Evolutionary conservation across 768 basidiomycete genomes (phyloP).

Genomic region (Amanita rimosa): DNA sequence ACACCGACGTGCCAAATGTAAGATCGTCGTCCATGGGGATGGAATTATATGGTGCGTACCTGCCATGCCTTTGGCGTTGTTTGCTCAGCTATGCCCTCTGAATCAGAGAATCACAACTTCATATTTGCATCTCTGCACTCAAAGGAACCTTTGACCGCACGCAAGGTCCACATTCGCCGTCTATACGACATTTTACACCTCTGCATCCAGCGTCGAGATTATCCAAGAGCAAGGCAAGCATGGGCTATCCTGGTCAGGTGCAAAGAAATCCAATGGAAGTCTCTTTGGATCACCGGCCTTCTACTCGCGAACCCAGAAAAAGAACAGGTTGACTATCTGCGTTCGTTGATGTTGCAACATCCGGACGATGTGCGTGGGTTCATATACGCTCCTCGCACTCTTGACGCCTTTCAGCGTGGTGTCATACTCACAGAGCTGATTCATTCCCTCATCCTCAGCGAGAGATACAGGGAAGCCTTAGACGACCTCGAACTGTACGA

Average conservation of each 20-base stretch:
- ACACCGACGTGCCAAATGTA: slow-evolving; percentile 62
- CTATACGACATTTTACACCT: slow-evolving; percentile 68
- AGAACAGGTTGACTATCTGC: slow-evolving; percentile 46
- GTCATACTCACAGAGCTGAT: slow-evolving; percentile 65
- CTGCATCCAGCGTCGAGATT: slow-evolving; percentile 56
- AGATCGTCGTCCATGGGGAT: slow-evolving; percentile 59
- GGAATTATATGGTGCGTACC: slow-evolving; percentile 1
- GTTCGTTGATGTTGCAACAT: slow-evolving; percentile 59
- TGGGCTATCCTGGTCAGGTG: slow-evolving; percentile 72
- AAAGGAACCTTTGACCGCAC: slow-evolving; percentile 36
- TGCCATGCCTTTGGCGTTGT: slow-evolving; percentile 19
- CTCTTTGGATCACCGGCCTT: slow-evolving; percentile 61
- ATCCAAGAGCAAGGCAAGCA: slow-evolving; percentile 48
- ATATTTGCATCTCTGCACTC: slow-evolving; percentile 51
- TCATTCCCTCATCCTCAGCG: slow-evolving; percentile 48
- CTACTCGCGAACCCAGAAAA: slow-evolving; percentile 27
- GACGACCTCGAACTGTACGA: slow-evolving; percentile 80
- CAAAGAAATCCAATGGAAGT: slow-evolving; percentile 66
- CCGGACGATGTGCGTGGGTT: slow-evolving; percentile 45
- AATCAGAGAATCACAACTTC: slow-evolving; percentile 37
- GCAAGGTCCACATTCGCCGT: slow-evolving; percentile 65
- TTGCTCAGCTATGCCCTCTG: slow-evolving; percentile 19
- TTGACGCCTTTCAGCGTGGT: slow-evolving; percentile 42
- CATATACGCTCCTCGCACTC: not conserved
- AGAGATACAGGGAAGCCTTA: slow-evolving; percentile 56